Evolutionary conservation across 2,329 filamentous ascomycete species (phyloP), one percentile per base, ranked within the genome.

Genomic region (Colletotrichum spinosum): DNA sequence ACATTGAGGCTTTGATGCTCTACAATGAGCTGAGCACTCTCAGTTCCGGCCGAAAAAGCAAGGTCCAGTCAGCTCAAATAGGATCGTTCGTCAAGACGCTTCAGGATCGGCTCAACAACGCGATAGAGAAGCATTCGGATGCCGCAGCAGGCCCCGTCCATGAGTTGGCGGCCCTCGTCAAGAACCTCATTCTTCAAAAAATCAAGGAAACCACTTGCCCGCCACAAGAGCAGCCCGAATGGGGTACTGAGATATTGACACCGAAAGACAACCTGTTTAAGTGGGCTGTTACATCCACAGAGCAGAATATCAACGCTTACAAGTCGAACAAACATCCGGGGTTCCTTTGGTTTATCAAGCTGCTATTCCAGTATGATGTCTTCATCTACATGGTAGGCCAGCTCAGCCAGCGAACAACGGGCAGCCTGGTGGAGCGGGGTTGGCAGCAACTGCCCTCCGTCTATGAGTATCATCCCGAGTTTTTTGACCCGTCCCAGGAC

Each of bases 291-390:
- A 78, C 80, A 44, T 76, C 80, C 15, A 78, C 80, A 8, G 83
- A 86, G 69, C 79, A 84, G 63, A 81, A 80, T 58, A 72, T 82
- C 6, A 75, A 76, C 11, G 75, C 82, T 11, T 84, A 85, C 68
- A 74, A 74, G 13, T 75, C 79, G 37, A 78, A 76, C 1, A 63
- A 52, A 41, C 54, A 63, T 39, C 60, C 55, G 2, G 83, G 83
- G 1, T 88, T 87, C 70, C 70, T 83, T 13, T 88, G 86, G 86
- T 86, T 83, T 67, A 77, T 82, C 71, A 80, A 81, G 64, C 75
- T 78, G 25, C 81, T 86, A 69, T 86, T 88, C 72, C 85, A 87
- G 69, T 74, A 83, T 45, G 86, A 86, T 60, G 75, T 87, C n/a
- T 84, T 88, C 63, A 77, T 83, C 34, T 86, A 85, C 70, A 79